Evolutionary conservation across 163 green algal genomes (phyloP).

Genomic region (Scenedesmus sp.): DNA sequence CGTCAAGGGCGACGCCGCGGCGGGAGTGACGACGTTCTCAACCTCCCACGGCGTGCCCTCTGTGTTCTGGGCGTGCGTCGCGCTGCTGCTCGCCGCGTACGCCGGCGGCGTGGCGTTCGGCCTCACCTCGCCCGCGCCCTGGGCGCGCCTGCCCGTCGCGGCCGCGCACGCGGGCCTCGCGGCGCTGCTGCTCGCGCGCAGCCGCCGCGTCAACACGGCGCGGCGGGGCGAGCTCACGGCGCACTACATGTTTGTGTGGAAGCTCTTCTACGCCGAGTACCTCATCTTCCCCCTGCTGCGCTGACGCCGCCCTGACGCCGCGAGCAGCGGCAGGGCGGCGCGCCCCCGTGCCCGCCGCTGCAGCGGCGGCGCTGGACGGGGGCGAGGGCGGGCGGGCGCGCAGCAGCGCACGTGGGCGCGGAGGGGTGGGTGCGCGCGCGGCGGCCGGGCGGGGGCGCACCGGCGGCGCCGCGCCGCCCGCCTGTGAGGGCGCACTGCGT

Average conservation of each 20-base stretch:
- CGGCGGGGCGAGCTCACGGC: constrained; percentile 62
- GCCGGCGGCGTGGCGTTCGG: constrained; percentile 62
- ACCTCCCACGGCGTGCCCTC: constrained; percentile 73
- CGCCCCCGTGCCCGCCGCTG: too few species aligned
- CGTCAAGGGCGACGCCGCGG: constrained; percentile 79
- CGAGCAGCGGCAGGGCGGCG: too few species aligned
- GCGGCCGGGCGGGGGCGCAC: too few species aligned
- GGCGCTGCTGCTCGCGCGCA: constrained; percentile 56
- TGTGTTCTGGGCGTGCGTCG: constrained; percentile 89
- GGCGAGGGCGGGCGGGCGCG: too few species aligned
- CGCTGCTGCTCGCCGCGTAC: constrained; percentile 71
- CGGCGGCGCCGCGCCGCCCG: too few species aligned
- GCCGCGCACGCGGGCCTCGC: constrained; percentile 61
- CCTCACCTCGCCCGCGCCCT: constrained; percentile 45
- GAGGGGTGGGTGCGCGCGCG: too few species aligned
- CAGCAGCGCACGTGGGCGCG: too few species aligned
- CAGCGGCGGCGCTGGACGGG: too few species aligned
- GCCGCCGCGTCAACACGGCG: constrained; percentile 63
- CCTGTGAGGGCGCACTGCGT: too few species aligned
- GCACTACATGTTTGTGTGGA: constrained; percentile 94
- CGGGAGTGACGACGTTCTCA: constrained; percentile 82
- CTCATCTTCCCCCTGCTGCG: constrained; percentile 40
- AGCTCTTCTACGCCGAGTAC: constrained; percentile 84
- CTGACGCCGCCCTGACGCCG: too few species aligned
- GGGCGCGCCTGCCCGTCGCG: constrained; percentile 47